Base-by-base conservation (phyloP, 1,284 basidiomycete genomes). In the Entoloma clypeatum region DNA sequence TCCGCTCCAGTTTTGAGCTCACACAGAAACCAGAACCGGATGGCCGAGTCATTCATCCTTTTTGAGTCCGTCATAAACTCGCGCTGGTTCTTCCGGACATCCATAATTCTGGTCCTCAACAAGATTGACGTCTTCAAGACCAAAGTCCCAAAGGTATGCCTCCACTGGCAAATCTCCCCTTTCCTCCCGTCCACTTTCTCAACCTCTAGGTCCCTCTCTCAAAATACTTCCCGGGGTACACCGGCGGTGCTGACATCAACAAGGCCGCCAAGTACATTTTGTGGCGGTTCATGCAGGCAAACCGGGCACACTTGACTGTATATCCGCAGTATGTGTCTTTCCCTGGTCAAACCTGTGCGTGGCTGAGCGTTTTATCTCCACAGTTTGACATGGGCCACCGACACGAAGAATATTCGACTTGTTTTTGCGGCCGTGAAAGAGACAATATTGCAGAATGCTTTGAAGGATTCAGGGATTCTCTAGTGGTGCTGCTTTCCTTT, bases 351-450 rank as follows among this genome's bases (percentile, higher is more conserved):
- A 41, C 5, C 23, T 47, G 30, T 43, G 36, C 6, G 41, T 27
- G 28, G 16, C 21, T 45, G 9, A 13, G 9, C 21, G 11, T 18
- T 31, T 23, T 39, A 22, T 39, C 25, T 36, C 6, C 11, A 16
- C 45, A 88, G 86, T 67, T 61, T 89, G 43, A 89, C 86, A 9
- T 85, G 87, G 60, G 86, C 85, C 27, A 89, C 86, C 31, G 86
- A 89, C 59, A 88, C 84, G 17, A 74, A 74, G 4, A 88, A 88
- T 58, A 82, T 98, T 48, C 77, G 90, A 50, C 76, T 97, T 0
- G 93, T 98, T 7, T 97, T 98, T 55, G 92, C 92, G 0, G 93
- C 94, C 0, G 92, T 97, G 48, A 97, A 97, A 68, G 95, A 98
- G 70, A 95, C 92, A n/a, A 94, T 96, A 48, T 61, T 95, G 45